Percentiles rank a stretch among this genome's conserved stretches.
Conservation (phyloP, 352 stramenopile genomes). For the Aphanomyces stellatus region DNA sequence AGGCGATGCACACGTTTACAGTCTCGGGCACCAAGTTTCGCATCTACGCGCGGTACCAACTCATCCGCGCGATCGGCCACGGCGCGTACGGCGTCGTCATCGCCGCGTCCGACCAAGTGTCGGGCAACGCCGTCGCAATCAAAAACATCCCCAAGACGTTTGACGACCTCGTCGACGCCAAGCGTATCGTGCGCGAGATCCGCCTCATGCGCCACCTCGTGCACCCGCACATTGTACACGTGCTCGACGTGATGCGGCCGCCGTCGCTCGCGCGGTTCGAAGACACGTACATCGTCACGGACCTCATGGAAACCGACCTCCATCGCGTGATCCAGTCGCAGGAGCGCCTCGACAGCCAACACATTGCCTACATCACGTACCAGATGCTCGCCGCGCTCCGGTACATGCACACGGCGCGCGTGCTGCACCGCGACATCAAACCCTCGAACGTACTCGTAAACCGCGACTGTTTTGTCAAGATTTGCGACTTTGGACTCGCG, state of each 20-base stretch:
- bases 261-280: slow-evolving; percentile 24
- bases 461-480: slow-evolving; percentile 80
- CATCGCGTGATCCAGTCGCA: slow-evolving; percentile 75
- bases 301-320: slow-evolving; percentile 22
- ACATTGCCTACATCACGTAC: slow-evolving; percentile 80
- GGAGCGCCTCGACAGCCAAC: slow-evolving; percentile 54
- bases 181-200: slow-evolving; percentile 80
- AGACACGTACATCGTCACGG: slow-evolving; percentile 24
- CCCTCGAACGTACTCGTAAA: slow-evolving; percentile 96
- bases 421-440: slow-evolving; percentile 92
- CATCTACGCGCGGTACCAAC: slow-evolving; percentile 27
- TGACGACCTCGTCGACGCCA: slow-evolving; percentile 73
- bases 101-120: slow-evolving; percentile 68
- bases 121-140: slow-evolving; percentile 72
- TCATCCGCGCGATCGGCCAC: slow-evolving; percentile 74
- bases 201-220: slow-evolving; percentile 68
- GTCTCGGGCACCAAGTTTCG: slow-evolving; percentile 20
- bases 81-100: slow-evolving; percentile 76
- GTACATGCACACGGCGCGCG: slow-evolving; percentile 82
- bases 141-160: slow-evolving; percentile 84
- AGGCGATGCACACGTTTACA: slow-evolving; percentile 63
- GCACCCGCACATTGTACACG: slow-evolving; percentile 30
- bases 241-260: slow-evolving; percentile 22
- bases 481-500: slow-evolving; percentile 87
- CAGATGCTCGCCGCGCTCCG: slow-evolving; percentile 67